Conservation (phyloP, 169 alveolate genomes). For the Cryptosporidium meleagridis region DNA sequence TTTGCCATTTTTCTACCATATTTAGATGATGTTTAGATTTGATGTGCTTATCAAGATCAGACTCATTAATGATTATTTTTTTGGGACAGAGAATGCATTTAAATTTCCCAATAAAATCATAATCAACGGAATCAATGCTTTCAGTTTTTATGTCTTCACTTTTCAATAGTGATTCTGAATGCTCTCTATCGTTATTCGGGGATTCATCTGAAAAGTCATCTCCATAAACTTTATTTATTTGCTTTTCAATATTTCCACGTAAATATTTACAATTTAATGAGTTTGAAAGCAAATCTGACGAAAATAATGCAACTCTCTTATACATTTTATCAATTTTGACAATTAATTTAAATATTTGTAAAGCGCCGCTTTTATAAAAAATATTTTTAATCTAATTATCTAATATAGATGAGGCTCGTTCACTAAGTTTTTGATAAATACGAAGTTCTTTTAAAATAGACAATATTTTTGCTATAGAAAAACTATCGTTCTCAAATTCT, state of each 20-base stretch:
- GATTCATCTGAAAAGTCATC: constrained; percentile 15
- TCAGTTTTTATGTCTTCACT: not conserved
- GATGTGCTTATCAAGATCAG: constrained; percentile 78
- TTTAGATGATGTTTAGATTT: constrained; percentile 68
- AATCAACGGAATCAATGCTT: not conserved
- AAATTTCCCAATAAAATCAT: constrained; percentile 74
- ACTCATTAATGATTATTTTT: constrained; percentile 73
- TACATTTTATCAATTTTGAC: constrained; percentile 12
- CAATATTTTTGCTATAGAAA: not conserved
- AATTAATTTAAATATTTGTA: not conserved
- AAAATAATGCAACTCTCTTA: constrained; percentile 56
- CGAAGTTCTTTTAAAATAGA: constrained; percentile 7
- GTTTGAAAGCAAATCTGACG: constrained; percentile 21
- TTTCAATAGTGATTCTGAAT: not conserved
- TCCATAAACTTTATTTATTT: constrained; percentile 29
- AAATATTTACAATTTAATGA: not conserved
- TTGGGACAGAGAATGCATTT: constrained; percentile 77
- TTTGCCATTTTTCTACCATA: constrained; percentile 24
- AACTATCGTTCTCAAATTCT: constrained; percentile 4
- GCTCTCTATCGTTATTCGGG: not conserved
- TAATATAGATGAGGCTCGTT: not conserved
- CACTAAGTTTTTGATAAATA: constrained; percentile 36
- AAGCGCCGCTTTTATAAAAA: not conserved
- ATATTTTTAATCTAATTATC: not conserved
- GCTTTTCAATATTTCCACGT: constrained; percentile 7